Evolutionary conservation across 2,329 filamentous ascomycete genomes (phyloP), one percentile per base, ranked within the genome.

Genomic region (Sporothrix protearum): DNA sequence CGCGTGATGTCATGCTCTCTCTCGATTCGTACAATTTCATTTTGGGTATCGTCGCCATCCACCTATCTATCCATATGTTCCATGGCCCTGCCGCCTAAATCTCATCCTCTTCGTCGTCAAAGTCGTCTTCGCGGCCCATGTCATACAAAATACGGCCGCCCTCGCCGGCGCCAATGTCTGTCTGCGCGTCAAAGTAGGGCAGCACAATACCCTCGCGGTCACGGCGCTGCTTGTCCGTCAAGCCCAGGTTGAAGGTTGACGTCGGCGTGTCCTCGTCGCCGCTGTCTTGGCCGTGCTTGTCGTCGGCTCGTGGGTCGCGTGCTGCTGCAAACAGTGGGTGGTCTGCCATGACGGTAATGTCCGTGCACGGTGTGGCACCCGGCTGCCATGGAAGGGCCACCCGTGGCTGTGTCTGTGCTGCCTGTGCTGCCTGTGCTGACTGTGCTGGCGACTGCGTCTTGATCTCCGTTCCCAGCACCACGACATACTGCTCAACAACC

Each of bases 101-200:
- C 81, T 97, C 94, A 81, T 97, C 94, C 77, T 97, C 80, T 71
- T 81, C 80, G 30, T 81, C 80, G 72, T 81, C 80, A 72, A 97
- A 98, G 79, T 98, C 94, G 80, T 99, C 96, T 82, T 98, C 96
- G 74, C 89, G 88, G 1, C 94, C 95, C 92, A 98, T 97, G 76
- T 98, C 95, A 79, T 99, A 99, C 77, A 99, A 79, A 75, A 99
- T 99, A 73, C 95, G 87, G 0, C 96, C 96, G 4, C 96, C 95
- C 77, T 97, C 93, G 0, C 94, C 94, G 0, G 88, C 86, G 0
- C 89, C 91, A 68, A 89, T 86, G 64, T 91, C 91, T 69, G 89
- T 92, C 85, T 99, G 96, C 30, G 96, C 96, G 83, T 99, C 96
- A 81, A 96, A 97, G 80, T 99, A 98, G 19, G 96, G 96, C 80